A percentile compares a stretch with the other conserved stretches of the same genome.
phyloP scores from a whole-genome alignment of 1,284 basidiomycete genomes.

The Cryptococcus wingfieldii region DNA sequence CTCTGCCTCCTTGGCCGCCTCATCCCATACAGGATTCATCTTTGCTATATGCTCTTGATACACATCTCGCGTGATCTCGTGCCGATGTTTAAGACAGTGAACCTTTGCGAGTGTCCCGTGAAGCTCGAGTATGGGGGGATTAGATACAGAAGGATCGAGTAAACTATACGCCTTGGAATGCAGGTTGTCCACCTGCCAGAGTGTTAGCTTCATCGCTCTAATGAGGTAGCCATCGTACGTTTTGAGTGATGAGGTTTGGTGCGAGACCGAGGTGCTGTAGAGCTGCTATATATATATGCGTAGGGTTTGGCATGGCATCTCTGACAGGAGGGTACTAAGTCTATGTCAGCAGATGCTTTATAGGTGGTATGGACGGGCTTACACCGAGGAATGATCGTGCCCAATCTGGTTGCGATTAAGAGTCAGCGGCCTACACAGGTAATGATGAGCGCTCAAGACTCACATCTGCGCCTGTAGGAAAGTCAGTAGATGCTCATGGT shows the following conservation, averaged over 20 bases:
- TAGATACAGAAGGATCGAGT: constrained; percentile 14
- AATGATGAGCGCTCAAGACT: background rate
- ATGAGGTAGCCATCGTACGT: constrained; percentile 43
- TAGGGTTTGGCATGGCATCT: constrained; percentile 74
- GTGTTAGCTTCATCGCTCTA: background rate
- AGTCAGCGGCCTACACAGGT: background rate
- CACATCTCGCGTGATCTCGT: constrained; percentile 60
- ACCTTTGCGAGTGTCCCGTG: constrained; percentile 84
- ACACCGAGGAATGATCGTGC: constrained; percentile 65
- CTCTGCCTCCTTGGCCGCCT: constrained; percentile 64
- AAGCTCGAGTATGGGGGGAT: constrained; percentile 66
- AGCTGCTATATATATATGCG: constrained; percentile 77
- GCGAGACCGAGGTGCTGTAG: constrained; percentile 66
- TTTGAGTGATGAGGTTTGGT: constrained; percentile 75
- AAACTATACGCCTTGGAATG: constrained; percentile 65
- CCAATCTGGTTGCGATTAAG: constrained; percentile 49
- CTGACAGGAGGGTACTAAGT: constrained; percentile 67
- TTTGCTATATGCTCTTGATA: constrained; percentile 71
- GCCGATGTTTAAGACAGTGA: constrained; percentile 64
- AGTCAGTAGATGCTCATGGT: background rate
- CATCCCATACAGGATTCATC: constrained; percentile 75
- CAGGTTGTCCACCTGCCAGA: constrained; percentile 68
- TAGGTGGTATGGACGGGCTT: constrained; percentile 7
- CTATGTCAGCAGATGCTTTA: background rate
- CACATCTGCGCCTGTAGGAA: background rate